Base-by-base conservation (phyloP, 352 stramenopile genomes). In the Phytophthora agathidicida region DNA sequence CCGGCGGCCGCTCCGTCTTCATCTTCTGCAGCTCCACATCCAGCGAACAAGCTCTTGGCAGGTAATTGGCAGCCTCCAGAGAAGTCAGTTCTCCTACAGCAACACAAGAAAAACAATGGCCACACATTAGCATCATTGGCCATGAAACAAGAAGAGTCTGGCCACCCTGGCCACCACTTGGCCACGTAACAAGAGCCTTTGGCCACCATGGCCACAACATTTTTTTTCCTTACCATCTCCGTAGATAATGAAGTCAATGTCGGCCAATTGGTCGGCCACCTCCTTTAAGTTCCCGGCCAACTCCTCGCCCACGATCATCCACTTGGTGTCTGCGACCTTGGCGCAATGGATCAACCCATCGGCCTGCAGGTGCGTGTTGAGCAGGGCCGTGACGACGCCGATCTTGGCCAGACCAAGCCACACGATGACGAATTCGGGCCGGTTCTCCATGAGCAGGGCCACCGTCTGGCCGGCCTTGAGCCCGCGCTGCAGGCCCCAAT, bases 331-430 rank as follows among this genome's bases (percentile, higher is more conserved):
- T 11, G 84, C 82, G 33, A 95, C 73, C 46, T 72, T 73, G 36
- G 91, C 65, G 53, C 84, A 89, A 64, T 96, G 88, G 17, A 91
- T 48, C n/a, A 96, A 65, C 0, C 74, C 74, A 30, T 90, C 77
- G 2, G 80, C 44, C 36, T 83, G 65, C 35, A 95, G 41, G 44
- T 88, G 75, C 37, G 81, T 93, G 69, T 96, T 96, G 50, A 96
- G 86, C 23, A 96, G 70, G 23, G 88, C 88, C n/a, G 76, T 77
- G 58, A 91, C 71, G 45, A 96, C 84, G 43, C 88, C 88, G 33
- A 91, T 65, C 66, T 96, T 96, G 54, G 82, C 48, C 37, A 96
- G 71, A 0, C 86, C 88, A 50, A 96, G 73, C 88, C 88, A 96
- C 11, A 86, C 68, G 19, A 88, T 52, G 23, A 96, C 57, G 47